Evolutionary conservation across 352 stramenopile species (phyloP).

Genomic region (Phytophthora pseudosyringae): DNA sequence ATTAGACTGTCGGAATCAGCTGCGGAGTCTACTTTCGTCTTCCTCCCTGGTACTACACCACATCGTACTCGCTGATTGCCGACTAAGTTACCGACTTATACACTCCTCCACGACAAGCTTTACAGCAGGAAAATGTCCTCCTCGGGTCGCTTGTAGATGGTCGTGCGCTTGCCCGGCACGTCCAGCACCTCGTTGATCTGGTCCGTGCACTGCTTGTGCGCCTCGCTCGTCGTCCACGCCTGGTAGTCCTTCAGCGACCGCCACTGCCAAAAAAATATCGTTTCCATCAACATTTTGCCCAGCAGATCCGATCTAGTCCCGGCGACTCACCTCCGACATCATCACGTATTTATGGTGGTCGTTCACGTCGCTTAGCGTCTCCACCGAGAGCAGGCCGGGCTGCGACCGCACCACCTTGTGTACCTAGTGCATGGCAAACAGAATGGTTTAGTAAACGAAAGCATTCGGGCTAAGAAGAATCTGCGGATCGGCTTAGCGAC

Average conservation of each 20-base stretch:
- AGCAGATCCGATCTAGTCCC: background rate
- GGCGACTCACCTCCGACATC: constrained; percentile 68
- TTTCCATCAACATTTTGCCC: background rate
- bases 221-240: constrained; percentile 75
- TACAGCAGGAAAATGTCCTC: constrained; percentile 90
- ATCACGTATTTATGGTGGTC: constrained; percentile 91
- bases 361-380: constrained; percentile 83
- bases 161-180: constrained; percentile 85
- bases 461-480: no score
- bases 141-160: constrained; percentile 80
- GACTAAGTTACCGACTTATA: constrained; percentile 26
- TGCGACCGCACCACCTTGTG: constrained; percentile 77
- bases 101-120: background rate
- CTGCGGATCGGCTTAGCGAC: constrained; percentile 1
- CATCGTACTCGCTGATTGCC: constrained; percentile 1
- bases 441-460: background rate
- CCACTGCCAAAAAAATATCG: constrained; percentile 54
- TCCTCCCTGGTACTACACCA: background rate
- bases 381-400: constrained; percentile 78
- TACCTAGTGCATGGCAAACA: constrained; percentile 44
- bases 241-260: constrained; percentile 84
- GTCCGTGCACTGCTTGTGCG: constrained; percentile 80
- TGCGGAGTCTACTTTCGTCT: background rate
- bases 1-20: constrained; percentile 13
- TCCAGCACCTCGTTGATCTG: constrained; percentile 90